These are phyloP conservation scores for Cutaneotrichosporon curvatum DNA, from an alignment of 1,284 basidiomycete genomes.

Conservation along the genomic window DNA sequence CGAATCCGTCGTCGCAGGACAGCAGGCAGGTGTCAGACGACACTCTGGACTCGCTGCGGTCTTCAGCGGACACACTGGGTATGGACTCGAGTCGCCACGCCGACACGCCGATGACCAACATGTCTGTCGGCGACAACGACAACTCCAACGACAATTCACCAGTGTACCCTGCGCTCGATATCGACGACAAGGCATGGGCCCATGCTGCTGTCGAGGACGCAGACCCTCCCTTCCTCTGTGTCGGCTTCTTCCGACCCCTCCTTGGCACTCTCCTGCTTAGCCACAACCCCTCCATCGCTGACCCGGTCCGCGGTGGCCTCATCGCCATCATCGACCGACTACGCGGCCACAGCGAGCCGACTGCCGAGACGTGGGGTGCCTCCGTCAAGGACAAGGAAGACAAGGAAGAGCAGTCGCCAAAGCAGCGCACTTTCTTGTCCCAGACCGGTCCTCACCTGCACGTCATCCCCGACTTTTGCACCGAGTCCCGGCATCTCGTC, in stretches of 20 bases:
- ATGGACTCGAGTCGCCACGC: no score
- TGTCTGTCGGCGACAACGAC: not conserved
- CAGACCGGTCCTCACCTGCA: conserved; percentile 45
- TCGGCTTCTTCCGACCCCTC: conserved; percentile 83
- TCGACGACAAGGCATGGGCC: not conserved
- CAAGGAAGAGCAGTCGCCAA: no score
- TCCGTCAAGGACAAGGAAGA: not conserved
- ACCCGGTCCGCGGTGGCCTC: conserved; percentile 65
- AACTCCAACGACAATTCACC: not conserved
- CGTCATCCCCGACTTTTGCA: conserved; percentile 51
- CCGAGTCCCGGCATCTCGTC: conserved; percentile 57
- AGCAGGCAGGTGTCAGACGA: no score
- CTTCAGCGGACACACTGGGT: not conserved
- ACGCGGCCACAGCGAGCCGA: conserved; percentile 25
- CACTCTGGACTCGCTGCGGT: not conserved
- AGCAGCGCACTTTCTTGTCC: conserved; percentile 33
- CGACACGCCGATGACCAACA: no score
- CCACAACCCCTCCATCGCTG: conserved; percentile 65
- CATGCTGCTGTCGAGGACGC: not conserved
- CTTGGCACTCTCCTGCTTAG: conserved; percentile 81
- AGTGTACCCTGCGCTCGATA: not conserved
- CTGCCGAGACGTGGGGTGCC: conserved; percentile 35
- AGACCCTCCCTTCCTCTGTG: conserved; percentile 52
- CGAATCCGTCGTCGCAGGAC: no score
- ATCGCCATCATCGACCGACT: conserved; percentile 63